phyloP scores from a whole-genome alignment of 306 rosid genomes.

The Vigna reflexopilosa region DNA sequence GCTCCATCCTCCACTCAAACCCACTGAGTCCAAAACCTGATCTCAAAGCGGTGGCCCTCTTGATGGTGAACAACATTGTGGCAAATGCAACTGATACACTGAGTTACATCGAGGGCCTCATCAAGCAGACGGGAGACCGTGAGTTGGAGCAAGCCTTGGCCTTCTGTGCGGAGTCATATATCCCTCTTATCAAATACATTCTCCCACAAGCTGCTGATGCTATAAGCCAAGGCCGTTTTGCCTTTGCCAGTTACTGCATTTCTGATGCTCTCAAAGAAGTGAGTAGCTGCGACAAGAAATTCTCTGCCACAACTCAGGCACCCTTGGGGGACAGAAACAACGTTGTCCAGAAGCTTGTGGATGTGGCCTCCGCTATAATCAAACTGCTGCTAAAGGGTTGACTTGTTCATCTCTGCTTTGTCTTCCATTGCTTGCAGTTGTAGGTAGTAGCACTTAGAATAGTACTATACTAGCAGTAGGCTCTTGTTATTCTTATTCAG shows the following conservation, averaged over 20 bases:
- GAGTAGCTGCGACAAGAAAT: constrained; percentile 55
- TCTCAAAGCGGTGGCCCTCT: constrained; percentile 41
- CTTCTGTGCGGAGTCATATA: constrained; percentile 76
- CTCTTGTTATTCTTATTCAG: constrained; percentile 1
- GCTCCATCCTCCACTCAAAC: constrained; percentile 47
- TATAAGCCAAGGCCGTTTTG: constrained; percentile 53
- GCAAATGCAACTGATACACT: constrained; percentile 49
- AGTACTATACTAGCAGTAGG: not conserved
- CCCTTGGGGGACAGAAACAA: constrained; percentile 55
- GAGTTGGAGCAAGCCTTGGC: constrained; percentile 64
- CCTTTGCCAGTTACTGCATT: constrained; percentile 67
- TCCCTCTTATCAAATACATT: constrained; percentile 70
- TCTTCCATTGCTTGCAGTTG: not conserved
- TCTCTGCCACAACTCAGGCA: constrained; percentile 31
- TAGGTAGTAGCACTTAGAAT: not conserved
- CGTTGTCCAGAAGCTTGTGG: constrained; percentile 57
- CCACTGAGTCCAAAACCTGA: constrained; percentile 52
- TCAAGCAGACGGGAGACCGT: constrained; percentile 46
- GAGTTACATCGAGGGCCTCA: constrained; percentile 50
- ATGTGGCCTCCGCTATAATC: constrained; percentile 60
- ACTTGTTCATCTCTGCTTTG: not conserved
- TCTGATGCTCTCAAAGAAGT: constrained; percentile 66
- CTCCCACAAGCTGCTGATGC: constrained; percentile 80
- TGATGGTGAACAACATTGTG: constrained; percentile 49
- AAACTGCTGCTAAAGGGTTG: constrained; percentile 48